Evolutionary conservation across 208 protist species (phyloP).

Genomic region (Angomonas deanei): DNA sequence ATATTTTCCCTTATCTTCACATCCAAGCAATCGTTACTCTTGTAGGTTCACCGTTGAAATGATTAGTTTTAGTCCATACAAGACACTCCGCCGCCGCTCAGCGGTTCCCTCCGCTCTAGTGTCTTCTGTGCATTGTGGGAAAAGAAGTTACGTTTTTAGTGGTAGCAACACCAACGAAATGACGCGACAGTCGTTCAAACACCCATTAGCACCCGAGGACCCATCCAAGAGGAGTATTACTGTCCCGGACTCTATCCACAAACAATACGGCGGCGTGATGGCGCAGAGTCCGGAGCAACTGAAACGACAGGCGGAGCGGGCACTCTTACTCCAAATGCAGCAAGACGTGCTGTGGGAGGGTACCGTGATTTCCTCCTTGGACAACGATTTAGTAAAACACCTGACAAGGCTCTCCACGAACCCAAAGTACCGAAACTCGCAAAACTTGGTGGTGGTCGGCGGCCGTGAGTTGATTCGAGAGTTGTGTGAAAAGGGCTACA

Average conservation of each 20-base stretch:
- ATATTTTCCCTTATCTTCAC: too few relatives aligned
- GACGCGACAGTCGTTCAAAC: slow-evolving; percentile 50
- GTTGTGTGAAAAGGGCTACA: slow-evolving; percentile 55
- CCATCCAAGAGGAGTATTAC: slow-evolving; percentile 70
- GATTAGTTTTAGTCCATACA: too few relatives aligned
- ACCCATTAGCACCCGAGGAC: slow-evolving; percentile 69
- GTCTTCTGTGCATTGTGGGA: slow-evolving; percentile 8
- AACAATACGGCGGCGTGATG: slow-evolving; percentile 6
- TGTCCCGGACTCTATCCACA: slow-evolving; percentile 45
- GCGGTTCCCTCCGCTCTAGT: background rate
- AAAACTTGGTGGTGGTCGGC: slow-evolving; percentile 65
- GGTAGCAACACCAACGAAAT: slow-evolving; percentile 24
- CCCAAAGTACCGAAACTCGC: slow-evolving; percentile 72
- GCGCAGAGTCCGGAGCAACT: slow-evolving; percentile 47
- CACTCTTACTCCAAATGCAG: slow-evolving; percentile 65
- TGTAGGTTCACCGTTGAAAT: too few relatives aligned
- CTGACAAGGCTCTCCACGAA: slow-evolving; percentile 68
- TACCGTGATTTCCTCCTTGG: slow-evolving; percentile 65
- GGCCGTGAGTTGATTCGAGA: slow-evolving; percentile 80
- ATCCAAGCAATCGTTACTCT: too few relatives aligned
- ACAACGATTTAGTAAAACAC: slow-evolving; percentile 71
- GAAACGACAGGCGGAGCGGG: slow-evolving; percentile 62
- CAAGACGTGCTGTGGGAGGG: slow-evolving; percentile 85
- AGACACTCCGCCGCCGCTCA: too few relatives aligned
- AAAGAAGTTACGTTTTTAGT: slow-evolving; percentile 21